These are phyloP conservation scores for Dactylellina leptospora DNA, from an alignment of 2,329 filamentous ascomycete species.

Conservation along the genomic window DNA sequence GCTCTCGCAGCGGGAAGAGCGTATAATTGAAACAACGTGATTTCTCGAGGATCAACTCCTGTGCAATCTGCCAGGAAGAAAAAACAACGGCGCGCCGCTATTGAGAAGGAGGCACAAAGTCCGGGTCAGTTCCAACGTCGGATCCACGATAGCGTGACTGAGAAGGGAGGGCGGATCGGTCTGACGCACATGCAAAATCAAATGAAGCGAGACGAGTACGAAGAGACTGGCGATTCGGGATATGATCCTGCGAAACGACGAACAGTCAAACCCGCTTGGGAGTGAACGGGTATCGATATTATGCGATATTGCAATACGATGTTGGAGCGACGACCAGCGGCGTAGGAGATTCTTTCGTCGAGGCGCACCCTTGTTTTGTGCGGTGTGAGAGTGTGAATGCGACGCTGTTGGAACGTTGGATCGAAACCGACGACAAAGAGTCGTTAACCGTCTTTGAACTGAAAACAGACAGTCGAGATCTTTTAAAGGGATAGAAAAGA, in stretches of 20 bases:
- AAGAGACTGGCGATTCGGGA: too few species aligned
- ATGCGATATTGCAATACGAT: too few species aligned
- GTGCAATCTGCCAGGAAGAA: conserved; percentile 17
- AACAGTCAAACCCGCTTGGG: too few species aligned
- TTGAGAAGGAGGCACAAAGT: conserved; percentile 6
- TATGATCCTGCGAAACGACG: too few species aligned
- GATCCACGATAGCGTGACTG: conserved; percentile 4
- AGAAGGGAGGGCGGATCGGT: neutral
- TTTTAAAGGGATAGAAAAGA: conserved; percentile 16
- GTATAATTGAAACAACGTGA: conserved; percentile 40
- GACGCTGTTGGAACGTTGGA: too few species aligned
- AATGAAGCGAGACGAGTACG: too few species aligned
- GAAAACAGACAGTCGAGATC: conserved; percentile 12
- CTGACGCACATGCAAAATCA: conserved; percentile 17
- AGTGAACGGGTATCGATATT: too few species aligned
- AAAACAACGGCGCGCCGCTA: conserved; percentile 11
- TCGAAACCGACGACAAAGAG: conserved; percentile 6
- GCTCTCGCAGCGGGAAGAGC: conserved; percentile 5
- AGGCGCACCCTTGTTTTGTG: too few species aligned
- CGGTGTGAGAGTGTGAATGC: too few species aligned
- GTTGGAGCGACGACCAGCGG: too few species aligned
- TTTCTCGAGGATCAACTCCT: conserved; percentile 39
- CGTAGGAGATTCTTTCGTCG: neutral
- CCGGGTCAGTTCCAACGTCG: conserved; percentile 13
- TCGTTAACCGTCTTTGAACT: conserved; percentile 1